These are phyloP conservation scores for Rugonectria rugulosa DNA, from an alignment of 2,329 filamentous ascomycete genomes.

Conservation along the genomic window DNA sequence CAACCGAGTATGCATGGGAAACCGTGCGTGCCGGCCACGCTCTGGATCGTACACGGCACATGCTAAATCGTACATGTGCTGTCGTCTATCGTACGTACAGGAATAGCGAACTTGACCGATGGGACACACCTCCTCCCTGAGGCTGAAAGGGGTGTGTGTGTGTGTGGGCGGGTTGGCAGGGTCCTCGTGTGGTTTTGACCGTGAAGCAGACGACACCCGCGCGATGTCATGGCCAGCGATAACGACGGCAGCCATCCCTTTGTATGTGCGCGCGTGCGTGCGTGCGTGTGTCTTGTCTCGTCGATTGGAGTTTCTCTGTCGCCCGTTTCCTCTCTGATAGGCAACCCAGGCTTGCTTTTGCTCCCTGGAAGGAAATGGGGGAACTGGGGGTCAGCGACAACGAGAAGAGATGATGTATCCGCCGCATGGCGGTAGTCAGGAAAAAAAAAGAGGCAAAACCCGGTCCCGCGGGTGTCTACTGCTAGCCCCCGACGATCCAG, in stretches of 20 bases:
- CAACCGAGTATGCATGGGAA: not conserved
- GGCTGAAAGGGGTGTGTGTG: not conserved
- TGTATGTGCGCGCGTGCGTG: not conserved
- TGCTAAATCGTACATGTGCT: conserved; percentile 13
- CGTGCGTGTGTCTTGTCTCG: not conserved
- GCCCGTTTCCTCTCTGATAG: not conserved
- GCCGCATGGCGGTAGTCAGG: too few species aligned
- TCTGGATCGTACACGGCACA: conserved; percentile 8
- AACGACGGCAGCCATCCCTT: not conserved
- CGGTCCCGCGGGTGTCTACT: not conserved
- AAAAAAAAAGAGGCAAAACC: too few species aligned
- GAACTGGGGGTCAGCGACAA: not conserved
- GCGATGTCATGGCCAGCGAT: not conserved
- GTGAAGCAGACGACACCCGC: not conserved
- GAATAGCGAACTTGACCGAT: conserved; percentile 20
- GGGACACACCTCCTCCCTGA: conserved; percentile 1
- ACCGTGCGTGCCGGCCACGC: conserved; percentile 17
- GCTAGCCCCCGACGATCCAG: not conserved
- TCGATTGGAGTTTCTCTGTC: too few species aligned
- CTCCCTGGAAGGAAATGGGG: too few species aligned
- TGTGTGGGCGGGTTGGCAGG: too few species aligned
- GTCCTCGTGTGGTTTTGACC: not conserved
- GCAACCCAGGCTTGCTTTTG: too few species aligned
- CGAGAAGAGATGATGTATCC: not conserved
- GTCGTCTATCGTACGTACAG: conserved; percentile 25